A percentile compares a stretch with the other conserved stretches of the same genome.
These are phyloP conservation scores for Amanita pseudoporphyria DNA, from an alignment of 768 basidiomycete species.

Conservation along the genomic window DNA sequence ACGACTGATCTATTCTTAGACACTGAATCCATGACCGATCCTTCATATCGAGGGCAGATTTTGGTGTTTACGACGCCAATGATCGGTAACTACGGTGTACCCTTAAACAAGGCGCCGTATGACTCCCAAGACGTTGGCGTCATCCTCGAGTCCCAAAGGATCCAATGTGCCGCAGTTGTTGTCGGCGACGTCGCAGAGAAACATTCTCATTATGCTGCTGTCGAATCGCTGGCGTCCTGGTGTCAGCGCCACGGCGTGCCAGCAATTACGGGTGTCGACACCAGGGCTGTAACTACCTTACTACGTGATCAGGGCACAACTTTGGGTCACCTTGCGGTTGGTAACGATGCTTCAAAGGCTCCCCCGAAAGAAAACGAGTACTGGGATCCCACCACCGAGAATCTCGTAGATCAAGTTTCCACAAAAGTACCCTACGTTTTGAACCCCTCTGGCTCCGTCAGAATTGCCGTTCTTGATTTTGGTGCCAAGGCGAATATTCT, in stretches of 20 bases:
- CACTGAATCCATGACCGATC: conserved; percentile 99
- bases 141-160: conserved; percentile 76
- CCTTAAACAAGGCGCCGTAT: conserved; percentile 61
- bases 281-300: conserved; percentile 88
- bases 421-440: conserved; percentile 77
- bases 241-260: conserved; percentile 85
- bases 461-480: conserved; percentile 94
- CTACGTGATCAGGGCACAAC: conserved; percentile 97
- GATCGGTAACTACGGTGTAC: conserved; percentile 98
- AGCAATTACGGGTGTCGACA: conserved; percentile 95
- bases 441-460: conserved; percentile 80
- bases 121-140: conserved; percentile 78
- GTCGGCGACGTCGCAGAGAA: conserved; percentile 93
- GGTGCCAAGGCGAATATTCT: conserved; percentile 97
- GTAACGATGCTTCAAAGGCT: conserved; percentile 52
- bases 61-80: conserved; percentile 97
- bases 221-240: conserved; percentile 91
- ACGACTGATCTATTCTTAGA: conserved; percentile 37
- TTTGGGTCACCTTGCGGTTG: conserved; percentile 82
- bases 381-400: conserved; percentile 89
- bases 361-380: conserved; percentile 62
- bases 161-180: conserved; percentile 89
- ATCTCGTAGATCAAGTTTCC: conserved; percentile 90
- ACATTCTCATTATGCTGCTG: conserved; percentile 90
- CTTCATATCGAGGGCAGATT: conserved; percentile 96